phyloP scores from a whole-genome alignment of 805 yeast species.

The Metschnikowia corniflorae region DNA sequence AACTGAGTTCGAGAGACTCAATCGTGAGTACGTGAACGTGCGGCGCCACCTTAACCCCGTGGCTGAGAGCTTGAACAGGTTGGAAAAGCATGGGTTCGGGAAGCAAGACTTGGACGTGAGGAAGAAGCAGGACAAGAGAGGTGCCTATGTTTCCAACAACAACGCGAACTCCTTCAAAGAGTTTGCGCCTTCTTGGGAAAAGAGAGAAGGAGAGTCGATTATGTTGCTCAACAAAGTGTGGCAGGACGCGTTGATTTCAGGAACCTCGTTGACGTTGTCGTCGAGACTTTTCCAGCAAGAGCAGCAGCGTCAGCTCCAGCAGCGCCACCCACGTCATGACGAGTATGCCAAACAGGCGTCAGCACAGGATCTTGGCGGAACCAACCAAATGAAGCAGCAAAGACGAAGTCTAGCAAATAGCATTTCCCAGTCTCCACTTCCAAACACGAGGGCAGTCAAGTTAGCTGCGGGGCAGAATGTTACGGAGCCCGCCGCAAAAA shows the following conservation, averaged over 20 bases:
- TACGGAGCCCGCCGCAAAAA: too few relatives aligned
- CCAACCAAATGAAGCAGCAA: slow-evolving; percentile 7
- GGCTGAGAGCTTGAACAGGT: slow-evolving; percentile 55
- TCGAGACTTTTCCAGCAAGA: slow-evolving; percentile 12
- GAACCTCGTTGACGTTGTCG: slow-evolving; percentile 14
- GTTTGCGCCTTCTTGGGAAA: slow-evolving; percentile 30
- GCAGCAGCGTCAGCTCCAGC: slow-evolving; percentile 8
- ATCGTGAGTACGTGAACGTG: slow-evolving; percentile 69
- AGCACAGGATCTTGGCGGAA: slow-evolving; percentile 5
- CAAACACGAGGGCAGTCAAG: slow-evolving; percentile 36
- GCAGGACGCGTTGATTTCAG: slow-evolving; percentile 36
- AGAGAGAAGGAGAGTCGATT: slow-evolving; percentile 28
- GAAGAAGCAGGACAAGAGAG: slow-evolving; percentile 20
- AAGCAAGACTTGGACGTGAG: slow-evolving; percentile 21
- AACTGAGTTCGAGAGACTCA: slow-evolving; percentile 74
- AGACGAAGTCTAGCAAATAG: slow-evolving; percentile 2
- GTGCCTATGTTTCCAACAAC: slow-evolving; percentile 5
- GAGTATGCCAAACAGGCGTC: slow-evolving; percentile 3
- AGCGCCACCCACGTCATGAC: slow-evolving; percentile 1
- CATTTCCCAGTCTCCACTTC: slow-evolving; percentile 13
- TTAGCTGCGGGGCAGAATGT: too few relatives aligned
- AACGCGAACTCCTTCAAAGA: slow-evolving; percentile 34
- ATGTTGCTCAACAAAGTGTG: slow-evolving; percentile 30
- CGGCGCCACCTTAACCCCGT: slow-evolving; percentile 70
- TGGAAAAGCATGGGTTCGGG: slow-evolving; percentile 25